phyloP scores from a whole-genome alignment of 352 stramenopile genomes.

The Blastocystis hominis region DNA sequence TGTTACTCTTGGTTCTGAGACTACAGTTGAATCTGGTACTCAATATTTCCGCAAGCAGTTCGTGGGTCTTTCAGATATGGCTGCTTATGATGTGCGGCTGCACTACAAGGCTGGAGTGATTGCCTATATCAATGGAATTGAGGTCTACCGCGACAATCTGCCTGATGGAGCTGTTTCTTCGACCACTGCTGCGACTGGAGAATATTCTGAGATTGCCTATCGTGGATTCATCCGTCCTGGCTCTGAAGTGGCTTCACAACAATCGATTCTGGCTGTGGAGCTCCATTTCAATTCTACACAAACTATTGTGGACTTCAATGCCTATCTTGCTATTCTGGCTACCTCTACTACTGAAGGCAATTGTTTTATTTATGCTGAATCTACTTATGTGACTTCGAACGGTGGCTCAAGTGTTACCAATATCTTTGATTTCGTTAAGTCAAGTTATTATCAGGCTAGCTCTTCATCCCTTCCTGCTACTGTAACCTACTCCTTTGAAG shows the following conservation, averaged over 20 bases:
- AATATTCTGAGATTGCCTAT: not conserved
- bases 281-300: not conserved
- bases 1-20: not conserved
- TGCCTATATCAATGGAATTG: conserved; percentile 30
- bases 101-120: not conserved
- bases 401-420: not conserved
- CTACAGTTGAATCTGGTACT: not conserved
- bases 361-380: not conserved
- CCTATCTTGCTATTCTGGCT: not conserved
- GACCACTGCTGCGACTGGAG: not conserved
- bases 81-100: conserved; percentile 11
- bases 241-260: too few relatives aligned
- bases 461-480: not conserved
- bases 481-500: not conserved
- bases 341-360: not conserved
- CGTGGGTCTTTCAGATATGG: not conserved
- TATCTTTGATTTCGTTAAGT: conserved; percentile 7
- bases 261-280: not conserved
- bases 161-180: not conserved
- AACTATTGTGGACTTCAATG: not conserved
- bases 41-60: conserved; percentile 27
- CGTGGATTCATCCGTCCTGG: not conserved
- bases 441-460: not conserved
- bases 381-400: not conserved
- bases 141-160: conserved; percentile 22